Percentiles rank a stretch among this genome's conserved stretches.
phyloP scores from a whole-genome alignment of 2,329 filamentous ascomycete genomes.

The Arthrobotrys sinensis region DNA sequence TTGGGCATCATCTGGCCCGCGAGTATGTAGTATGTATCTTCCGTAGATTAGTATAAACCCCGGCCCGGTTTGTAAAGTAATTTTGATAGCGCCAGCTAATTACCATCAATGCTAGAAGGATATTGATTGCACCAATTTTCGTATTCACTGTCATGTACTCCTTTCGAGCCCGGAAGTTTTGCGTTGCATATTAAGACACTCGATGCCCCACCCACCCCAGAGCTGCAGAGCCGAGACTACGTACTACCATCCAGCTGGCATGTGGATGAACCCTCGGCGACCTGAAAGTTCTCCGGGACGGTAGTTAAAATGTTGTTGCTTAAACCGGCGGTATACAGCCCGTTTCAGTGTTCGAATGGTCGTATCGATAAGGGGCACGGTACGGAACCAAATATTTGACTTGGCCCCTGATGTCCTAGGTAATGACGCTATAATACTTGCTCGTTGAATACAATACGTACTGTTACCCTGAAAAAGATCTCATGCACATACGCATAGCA shows the following conservation, averaged over 20 bases:
- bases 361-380: neutral
- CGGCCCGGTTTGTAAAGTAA: too few relatives aligned
- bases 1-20: too few relatives aligned
- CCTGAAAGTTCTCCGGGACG: neutral
- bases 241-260: neutral
- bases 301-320: neutral
- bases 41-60: too few relatives aligned
- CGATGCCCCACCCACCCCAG: neutral
- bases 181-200: conserved; percentile 16
- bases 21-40: too few relatives aligned
- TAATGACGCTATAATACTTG: too few relatives aligned
- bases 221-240: neutral
- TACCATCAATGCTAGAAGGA: too few relatives aligned
- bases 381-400: neutral
- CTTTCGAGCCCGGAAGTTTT: conserved; percentile 14
- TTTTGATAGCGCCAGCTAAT: too few relatives aligned
- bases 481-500: neutral
- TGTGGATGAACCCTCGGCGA: neutral
- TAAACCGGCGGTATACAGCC: neutral
- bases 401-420: too few relatives aligned
- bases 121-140: neutral
- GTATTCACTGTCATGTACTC: neutral
- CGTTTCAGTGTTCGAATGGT: neutral
- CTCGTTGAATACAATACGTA: too few relatives aligned
- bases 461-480: neutral